These are phyloP conservation scores for Fusarium haematococcum DNA, from an alignment of 2,329 filamentous ascomycete species.

Conservation along the genomic window DNA sequence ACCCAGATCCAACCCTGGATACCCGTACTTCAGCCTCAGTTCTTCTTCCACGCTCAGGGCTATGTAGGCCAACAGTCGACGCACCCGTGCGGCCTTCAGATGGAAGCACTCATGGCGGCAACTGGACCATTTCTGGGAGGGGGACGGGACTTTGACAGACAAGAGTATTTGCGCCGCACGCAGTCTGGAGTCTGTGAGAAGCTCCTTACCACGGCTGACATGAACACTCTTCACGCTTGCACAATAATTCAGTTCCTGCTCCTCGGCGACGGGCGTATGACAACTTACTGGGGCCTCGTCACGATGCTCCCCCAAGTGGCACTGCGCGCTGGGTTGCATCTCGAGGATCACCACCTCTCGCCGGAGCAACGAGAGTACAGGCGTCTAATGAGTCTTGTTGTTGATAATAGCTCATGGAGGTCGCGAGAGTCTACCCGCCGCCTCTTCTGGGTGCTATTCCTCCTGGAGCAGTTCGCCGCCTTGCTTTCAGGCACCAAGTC, in stretches of 20 bases:
- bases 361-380: neutral
- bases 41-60: neutral
- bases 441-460: neutral
- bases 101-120: neutral
- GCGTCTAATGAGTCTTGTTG: neutral
- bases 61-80: neutral
- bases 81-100: neutral
- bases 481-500: neutral
- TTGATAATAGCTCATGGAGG: neutral
- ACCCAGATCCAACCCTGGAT: neutral
- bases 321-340: neutral
- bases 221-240: neutral
- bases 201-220: neutral
- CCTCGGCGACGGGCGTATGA: neutral
- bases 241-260: neutral
- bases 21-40: neutral
- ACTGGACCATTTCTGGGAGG: neutral
- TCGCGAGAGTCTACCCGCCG: neutral
- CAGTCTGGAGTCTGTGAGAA: neutral
- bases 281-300: neutral
- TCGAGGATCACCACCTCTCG: neutral
- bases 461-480: neutral
- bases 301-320: neutral
- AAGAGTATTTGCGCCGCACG: neutral
- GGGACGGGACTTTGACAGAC: neutral